Evolutionary conservation across 1,284 basidiomycete species (phyloP), one percentile per base, ranked within the genome.

Genomic region (Volvariella volvacea): DNA sequence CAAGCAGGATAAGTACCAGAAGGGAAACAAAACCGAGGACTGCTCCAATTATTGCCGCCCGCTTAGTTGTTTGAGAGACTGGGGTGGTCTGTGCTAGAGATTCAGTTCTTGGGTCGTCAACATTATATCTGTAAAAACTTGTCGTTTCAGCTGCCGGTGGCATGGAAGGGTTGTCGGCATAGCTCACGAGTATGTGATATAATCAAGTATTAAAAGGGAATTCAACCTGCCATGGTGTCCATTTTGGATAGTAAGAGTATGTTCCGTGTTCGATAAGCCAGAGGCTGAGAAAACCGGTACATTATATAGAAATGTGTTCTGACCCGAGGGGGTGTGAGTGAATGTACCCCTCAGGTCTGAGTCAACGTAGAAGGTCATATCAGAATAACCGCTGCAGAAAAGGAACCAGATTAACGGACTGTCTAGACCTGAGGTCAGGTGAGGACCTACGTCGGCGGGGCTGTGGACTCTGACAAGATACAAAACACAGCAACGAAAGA

Each of bases 161-260:
- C 30, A 31, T n/a, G n/a, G n/a, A n/a, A 31, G n/a, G n/a, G n/a
- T n/a, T n/a, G n/a, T n/a, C n/a, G n/a, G n/a, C 9, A 31, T 37
- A 15, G 31, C 55, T 45, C 32, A 64, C 63, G 60, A 51, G 48
- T 64, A 66, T 16, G 57, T 48, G 32, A 67, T 61, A 43, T 58
- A 63, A 50, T 67, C 65, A 22, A 67, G 52, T 14, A 65, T 45
- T 19, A 65, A 48, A 4, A 60, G 46, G 14, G 63, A 60, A 25
- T 43, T 42, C 22, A n/a, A n/a, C n/a, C 57, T 56, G 22, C 49
- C 49, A 19, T 47, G 33, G 28, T 52, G 53, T 7, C 63, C 63
- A 41, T 61, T 65, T 20, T 63, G 57, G 22, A 68, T 54, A 12
- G 55, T 56, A 20, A 68, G 55, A n/a, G 50, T 59, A 49, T 68